Base-by-base conservation (phyloP, 1,284 basidiomycete species). In the Rhodotorula sp. region DNA sequence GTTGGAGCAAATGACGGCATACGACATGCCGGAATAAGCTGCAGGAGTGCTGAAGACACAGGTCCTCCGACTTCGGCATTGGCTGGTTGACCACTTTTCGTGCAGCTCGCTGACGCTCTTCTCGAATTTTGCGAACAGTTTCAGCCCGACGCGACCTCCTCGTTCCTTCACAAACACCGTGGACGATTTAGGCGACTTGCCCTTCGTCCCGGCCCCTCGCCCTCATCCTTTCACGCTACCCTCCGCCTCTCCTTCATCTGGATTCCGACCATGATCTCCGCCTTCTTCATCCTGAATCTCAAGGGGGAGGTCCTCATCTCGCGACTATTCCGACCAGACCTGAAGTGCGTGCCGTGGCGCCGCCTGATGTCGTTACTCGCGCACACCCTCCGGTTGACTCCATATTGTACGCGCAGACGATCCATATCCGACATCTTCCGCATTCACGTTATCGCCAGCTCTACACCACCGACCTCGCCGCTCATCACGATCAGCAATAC, bases 401-500 rank as follows among this genome's bases (percentile, higher is more conserved):
- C 52, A 29, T 22, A 15, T 53, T 13, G 20, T 49, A 30, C 44
- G 30, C 34, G 15, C 62, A 96, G 94, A 82, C 92, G 94, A 57
- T 94, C 93, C n/a, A 95, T 96, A 75, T 91, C 93, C 47, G 94
- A 97, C 80, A 93, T 97, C 49, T 97, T 97, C 81, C 88, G 94
- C 73, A 96, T 77, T 79, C 95, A 99, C 82, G 96, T 99, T 78
- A 90, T 99, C 71, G 95, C 94, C 30, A 97, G 95, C 81, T 91
- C 74, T 24, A 73, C 74, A 4, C 74, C 74, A 11, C 91, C 77
- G 91, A 98, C 81, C 67, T 94, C 94, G 48, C 96, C 96, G 27
- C 97, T 99, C 79, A 91, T 99, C 80, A 99, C 96, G 0, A 86
- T 99, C 29, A 97, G 87, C 95, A 99, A 82, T 93, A 99, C 81